Percentiles rank a stretch among this genome's conserved stretches.
Conservation (phyloP, 2,329 filamentous ascomycete species). For the Elsinoe arachidis region DNA sequence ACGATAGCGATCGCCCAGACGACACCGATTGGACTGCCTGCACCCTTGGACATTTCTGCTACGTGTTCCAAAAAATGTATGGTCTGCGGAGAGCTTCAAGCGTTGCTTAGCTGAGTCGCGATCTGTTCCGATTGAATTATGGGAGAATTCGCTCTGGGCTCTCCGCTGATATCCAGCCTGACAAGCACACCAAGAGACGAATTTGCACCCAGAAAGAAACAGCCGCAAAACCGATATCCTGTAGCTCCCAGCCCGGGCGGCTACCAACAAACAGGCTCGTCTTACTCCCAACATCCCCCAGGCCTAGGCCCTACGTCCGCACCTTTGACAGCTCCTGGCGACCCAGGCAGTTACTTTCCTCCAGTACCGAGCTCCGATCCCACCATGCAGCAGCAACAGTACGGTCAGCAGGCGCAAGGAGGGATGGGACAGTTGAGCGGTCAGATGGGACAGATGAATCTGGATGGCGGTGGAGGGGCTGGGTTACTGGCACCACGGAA, state of each 20-base stretch:
- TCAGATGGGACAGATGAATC: constrained; percentile 70
- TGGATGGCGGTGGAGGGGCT: constrained; percentile 45
- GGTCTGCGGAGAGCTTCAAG: constrained; percentile 1
- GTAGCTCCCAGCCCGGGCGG: constrained; percentile 37
- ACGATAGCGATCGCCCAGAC: not conserved
- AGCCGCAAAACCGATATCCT: constrained; percentile 28
- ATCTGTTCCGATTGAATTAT: constrained; percentile 1
- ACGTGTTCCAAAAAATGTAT: constrained; percentile 11
- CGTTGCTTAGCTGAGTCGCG: not conserved
- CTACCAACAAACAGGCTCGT: constrained; percentile 35
- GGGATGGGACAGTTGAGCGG: constrained; percentile 45
- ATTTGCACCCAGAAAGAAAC: constrained; percentile 6
- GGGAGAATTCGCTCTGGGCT: constrained; percentile 7
- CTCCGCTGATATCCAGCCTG: constrained; percentile 5
- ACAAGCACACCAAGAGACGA: constrained; percentile 4
- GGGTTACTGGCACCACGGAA: constrained; percentile 50
- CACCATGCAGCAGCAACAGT: constrained; percentile 18
- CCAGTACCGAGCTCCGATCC: constrained; percentile 24
- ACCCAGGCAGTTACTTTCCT: constrained; percentile 34
- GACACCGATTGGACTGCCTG: not conserved
- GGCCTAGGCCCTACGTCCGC: constrained; percentile 26
- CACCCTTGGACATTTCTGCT: not conserved
- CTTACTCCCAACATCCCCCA: constrained; percentile 15
- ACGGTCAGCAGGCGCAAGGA: constrained; percentile 20
- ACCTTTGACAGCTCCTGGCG: constrained; percentile 16